These are phyloP conservation scores for Mollisia scopiformis DNA, from an alignment of 2,329 filamentous ascomycete genomes.

Conservation along the genomic window DNA sequence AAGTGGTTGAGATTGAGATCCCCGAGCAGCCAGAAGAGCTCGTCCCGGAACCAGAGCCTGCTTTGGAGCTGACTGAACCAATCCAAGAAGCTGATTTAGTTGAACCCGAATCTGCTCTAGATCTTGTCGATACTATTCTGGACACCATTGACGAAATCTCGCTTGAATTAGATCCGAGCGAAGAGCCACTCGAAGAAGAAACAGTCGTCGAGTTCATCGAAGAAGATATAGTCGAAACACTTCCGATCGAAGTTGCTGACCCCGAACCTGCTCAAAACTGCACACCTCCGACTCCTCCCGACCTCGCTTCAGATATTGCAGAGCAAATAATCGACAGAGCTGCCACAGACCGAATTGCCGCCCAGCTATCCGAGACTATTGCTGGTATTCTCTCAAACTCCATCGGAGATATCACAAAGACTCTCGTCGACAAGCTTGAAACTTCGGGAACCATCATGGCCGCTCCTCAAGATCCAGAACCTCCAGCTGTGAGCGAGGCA, in stretches of 20 bases:
- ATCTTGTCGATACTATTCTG: background rate
- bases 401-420: background rate
- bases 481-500: conserved; percentile 2
- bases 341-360: background rate
- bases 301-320: background rate
- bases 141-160: background rate
- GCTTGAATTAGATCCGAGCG: background rate
- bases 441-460: conserved; percentile 1
- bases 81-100: background rate
- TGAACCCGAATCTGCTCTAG: background rate
- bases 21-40: background rate
- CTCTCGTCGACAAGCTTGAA: conserved; percentile 2
- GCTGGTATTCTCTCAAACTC: background rate
- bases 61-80: background rate
- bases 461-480: background rate
- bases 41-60: background rate
- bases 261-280: background rate
- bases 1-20: background rate
- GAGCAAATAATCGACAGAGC: background rate
- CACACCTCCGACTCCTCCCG: background rate
- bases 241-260: background rate
- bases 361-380: background rate
- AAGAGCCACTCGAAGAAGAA: background rate
- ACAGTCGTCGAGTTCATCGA: background rate
- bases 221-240: background rate